Evolutionary conservation across 2,329 filamentous ascomycete species (phyloP).

Genomic region (Aspergillus sp.): DNA sequence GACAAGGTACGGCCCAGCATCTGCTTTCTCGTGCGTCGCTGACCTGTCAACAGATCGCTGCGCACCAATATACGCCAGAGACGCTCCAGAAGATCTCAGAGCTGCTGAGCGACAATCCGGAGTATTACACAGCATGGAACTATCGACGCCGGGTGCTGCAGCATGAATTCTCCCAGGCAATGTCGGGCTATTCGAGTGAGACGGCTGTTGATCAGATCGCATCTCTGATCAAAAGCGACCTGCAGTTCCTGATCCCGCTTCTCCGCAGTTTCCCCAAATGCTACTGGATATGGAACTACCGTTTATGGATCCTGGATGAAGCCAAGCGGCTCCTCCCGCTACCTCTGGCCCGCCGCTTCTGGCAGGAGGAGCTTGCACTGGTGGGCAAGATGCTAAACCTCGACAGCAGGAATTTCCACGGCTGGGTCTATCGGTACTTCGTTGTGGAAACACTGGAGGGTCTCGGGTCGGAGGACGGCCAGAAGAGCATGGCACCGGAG

Average conservation of each 20-base stretch:
- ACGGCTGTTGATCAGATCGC: constrained; percentile 39
- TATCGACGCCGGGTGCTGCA: constrained; percentile 59
- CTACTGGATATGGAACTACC: constrained; percentile 99
- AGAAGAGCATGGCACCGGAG: constrained; percentile 58
- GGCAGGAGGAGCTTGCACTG: constrained; percentile 74
- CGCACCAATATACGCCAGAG: constrained; percentile 33
- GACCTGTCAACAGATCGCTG: constrained; percentile 25
- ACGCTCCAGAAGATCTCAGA: constrained; percentile 36
- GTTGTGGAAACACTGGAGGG: constrained; percentile 70
- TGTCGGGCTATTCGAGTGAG: constrained; percentile 14
- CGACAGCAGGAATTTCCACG: constrained; percentile 90
- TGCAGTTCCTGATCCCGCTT: constrained; percentile 74
- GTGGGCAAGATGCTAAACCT: constrained; percentile 79
- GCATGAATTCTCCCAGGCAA: constrained; percentile 43
- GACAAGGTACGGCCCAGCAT: constrained; percentile 56
- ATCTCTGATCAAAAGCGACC: constrained; percentile 57
- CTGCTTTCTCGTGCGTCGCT: too few species aligned
- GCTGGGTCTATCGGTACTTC: constrained; percentile 81
- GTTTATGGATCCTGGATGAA: constrained; percentile 71
- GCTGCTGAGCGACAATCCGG: constrained; percentile 36
- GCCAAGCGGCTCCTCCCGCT: constrained; percentile 55
- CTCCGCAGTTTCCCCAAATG: constrained; percentile 85
- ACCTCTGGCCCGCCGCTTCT: constrained; percentile 53
- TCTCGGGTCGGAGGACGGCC: constrained; percentile 22
- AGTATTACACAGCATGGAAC: constrained; percentile 43